Base-by-base conservation (phyloP, 208 protist genomes). In the Sergeia podlipaevii region DNA sequence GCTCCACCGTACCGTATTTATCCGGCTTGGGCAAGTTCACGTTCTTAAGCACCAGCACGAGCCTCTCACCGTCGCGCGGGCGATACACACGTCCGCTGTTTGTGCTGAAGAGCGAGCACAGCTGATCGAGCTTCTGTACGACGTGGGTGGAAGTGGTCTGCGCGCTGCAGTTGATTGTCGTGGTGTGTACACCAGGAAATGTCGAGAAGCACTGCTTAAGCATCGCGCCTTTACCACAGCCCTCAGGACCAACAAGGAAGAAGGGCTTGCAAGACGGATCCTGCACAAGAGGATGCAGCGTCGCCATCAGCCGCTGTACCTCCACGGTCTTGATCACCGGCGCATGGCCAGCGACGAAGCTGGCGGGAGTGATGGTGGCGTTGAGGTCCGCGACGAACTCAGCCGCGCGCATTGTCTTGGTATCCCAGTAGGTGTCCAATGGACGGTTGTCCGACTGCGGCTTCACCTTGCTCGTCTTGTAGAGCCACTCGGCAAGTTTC, bases 21-120 rank as follows among this genome's bases (percentile, higher is more conserved):
- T 99, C 98, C 13, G 97, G 96, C 70, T 96, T 97, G 20, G 97
- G 96, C 24, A 99, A 74, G 70, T 99, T 98, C 23, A 99, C 73
- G 74, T 99, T 97, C 77, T 97, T 97, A 21, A 99, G 61, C 52
- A 97, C 83, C 18, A 99, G 63, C 0, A 99, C 82, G 7, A 99
- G 70, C 17, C 91, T 75, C 29, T 98, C 96, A 24, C 82, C 85
- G 15, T 97, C 90, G 39, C 93, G 95, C 13, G 98, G 98, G 11
- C 96, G 80, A 42, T 97, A 86, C 34, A 97, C 80, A 26, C 80
- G 91, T 6, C 98, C 98, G 7, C 55, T 67, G 41, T 71, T 84
- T 2, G 91, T 96, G 52, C 68, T 96, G 37, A 77, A 80, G 21
- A 96, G 27, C 7, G 62, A 50, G 70, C 97, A 99, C 36, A 83